Evolutionary conservation across 1,284 basidiomycete species (phyloP).

Genomic region (Thecaphora frezii): DNA sequence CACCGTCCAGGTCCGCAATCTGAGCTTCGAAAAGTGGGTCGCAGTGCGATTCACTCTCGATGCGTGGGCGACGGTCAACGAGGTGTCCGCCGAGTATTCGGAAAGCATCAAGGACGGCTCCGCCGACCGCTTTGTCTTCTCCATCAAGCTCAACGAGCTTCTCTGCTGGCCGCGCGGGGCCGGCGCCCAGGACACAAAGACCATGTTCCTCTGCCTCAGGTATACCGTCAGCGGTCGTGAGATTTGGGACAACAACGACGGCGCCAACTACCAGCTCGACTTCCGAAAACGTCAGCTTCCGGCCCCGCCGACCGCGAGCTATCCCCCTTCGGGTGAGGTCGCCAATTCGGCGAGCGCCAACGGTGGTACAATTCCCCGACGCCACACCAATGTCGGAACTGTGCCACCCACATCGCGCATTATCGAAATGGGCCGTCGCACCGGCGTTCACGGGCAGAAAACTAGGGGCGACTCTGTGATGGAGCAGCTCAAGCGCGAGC

Average conservation of each 20-base stretch:
- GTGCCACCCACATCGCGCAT: conserved; percentile 30
- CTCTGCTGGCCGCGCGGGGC: conserved; percentile 55
- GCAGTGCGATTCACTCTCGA: conserved; percentile 90
- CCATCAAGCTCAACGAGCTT: conserved; percentile 64
- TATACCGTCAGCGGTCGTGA: conserved; percentile 75
- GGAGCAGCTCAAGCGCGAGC: conserved; percentile 62
- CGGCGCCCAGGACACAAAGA: conserved; percentile 76
- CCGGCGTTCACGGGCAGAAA: conserved; percentile 51
- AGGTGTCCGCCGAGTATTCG: conserved; percentile 78
- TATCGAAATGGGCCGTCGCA: conserved; percentile 42
- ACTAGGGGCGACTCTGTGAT: conserved; percentile 45
- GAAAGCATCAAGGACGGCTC: conserved; percentile 65
- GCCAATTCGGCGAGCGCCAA: conserved; percentile 12
- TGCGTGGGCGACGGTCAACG: conserved; percentile 91
- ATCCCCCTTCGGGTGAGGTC: conserved; percentile 48
- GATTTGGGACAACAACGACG: conserved; percentile 89
- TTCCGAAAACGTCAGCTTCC: conserved; percentile 53
- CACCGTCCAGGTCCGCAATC: conserved; percentile 76
- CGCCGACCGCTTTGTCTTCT: conserved; percentile 68
- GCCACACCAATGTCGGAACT: conserved; percentile 29
- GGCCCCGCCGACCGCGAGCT: conserved; percentile 11
- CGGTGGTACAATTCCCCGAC: conserved; percentile 23
- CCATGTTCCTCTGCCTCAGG: conserved; percentile 76
- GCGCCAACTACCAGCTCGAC: conserved; percentile 74
- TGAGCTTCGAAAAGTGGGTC: conserved; percentile 84